Evolutionary conservation across 768 basidiomycete species (phyloP), one percentile per base, ranked within the genome.

Genomic region (Cyclocybe cylindracea): DNA sequence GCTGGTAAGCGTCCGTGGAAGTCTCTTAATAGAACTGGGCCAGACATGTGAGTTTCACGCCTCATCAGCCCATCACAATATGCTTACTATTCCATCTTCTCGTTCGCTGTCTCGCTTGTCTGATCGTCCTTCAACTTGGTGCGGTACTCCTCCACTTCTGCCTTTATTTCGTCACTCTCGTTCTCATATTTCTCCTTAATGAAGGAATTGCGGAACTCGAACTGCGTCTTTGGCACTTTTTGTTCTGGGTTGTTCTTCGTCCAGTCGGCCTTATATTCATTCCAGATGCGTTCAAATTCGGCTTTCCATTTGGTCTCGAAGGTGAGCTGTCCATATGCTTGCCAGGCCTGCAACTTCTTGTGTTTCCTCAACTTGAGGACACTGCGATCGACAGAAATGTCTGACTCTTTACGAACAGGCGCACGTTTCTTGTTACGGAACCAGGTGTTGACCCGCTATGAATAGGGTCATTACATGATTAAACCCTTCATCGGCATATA

Each of bases 321-420:
- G 6, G 49, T 51, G 37, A 55, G 38, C 4, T 39, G 33, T 7
- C 36, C 33, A 44, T 55, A 55, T 1, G 54, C 44, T 29, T 55
- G 54, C 44, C 44, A 46, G 5, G 39, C 31, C n/a, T 46, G 44
- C 8, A 5, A 13, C 32, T 10, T 44, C 11, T 50, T 33, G 16
- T 13, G 11, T 37, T 48, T 43, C n/a, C 2, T 37, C 34, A 53
- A 29, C 33, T 32, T 19, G 19, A 48, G 18, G 19, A 29, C 18
- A 7, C n/a, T n/a, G n/a, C n/a, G n/a, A n/a, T 5, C 5, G 38
- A 11, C 2, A 3, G 32, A 19, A n/a, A 14, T 34, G 32, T 14
- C 39, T 43, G 10, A 29, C 16, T 16, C n/a, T 16, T 35, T 18
- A 24, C 31, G 5, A 31, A 31, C 9, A 19, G 4, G 18, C 3